Percentiles rank a stretch among this genome's conserved stretches.
Conservation (phyloP, 1,284 basidiomycete species). For the Leccinum pachyderme region DNA sequence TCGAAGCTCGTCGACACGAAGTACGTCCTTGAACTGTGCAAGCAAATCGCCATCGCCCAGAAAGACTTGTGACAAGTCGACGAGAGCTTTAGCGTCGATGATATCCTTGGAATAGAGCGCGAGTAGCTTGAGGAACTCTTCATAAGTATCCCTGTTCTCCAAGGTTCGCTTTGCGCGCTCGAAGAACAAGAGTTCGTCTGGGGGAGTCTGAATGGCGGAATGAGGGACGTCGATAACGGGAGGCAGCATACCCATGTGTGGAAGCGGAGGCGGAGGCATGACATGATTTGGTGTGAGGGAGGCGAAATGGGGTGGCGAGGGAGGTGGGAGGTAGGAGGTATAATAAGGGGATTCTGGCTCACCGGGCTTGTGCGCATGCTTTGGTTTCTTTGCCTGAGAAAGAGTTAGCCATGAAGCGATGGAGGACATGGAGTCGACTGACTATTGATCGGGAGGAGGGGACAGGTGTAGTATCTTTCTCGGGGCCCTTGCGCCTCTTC, state of each 20-base stretch:
- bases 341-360: conserved; percentile 59
- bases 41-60: conserved; percentile 82
- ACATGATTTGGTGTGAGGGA: conserved; percentile 35
- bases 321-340: conserved; percentile 49
- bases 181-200: conserved; percentile 93
- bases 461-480: conserved; percentile 60
- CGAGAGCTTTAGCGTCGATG: conserved; percentile 81
- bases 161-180: conserved; percentile 83
- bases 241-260: conserved; percentile 34
- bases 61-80: conserved; percentile 80
- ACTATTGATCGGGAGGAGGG: conserved; percentile 46
- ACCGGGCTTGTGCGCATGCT: conserved; percentile 53
- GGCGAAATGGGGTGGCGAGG: conserved; percentile 36
- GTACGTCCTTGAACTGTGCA: conserved; percentile 82
- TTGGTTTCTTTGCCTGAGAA: conserved; percentile 54
- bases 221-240: conserved; percentile 27
- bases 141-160: conserved; percentile 73
- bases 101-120: conserved; percentile 85
- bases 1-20: conserved; percentile 73
- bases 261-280: conserved; percentile 32
- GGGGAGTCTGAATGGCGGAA: conserved; percentile 40
- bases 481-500: conserved; percentile 44
- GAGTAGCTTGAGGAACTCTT: conserved; percentile 82
- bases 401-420: conserved; percentile 7
- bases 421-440: conserved; percentile 35